Conservation (phyloP, 169 alveolate species). For the Plasmodium inui region DNA sequence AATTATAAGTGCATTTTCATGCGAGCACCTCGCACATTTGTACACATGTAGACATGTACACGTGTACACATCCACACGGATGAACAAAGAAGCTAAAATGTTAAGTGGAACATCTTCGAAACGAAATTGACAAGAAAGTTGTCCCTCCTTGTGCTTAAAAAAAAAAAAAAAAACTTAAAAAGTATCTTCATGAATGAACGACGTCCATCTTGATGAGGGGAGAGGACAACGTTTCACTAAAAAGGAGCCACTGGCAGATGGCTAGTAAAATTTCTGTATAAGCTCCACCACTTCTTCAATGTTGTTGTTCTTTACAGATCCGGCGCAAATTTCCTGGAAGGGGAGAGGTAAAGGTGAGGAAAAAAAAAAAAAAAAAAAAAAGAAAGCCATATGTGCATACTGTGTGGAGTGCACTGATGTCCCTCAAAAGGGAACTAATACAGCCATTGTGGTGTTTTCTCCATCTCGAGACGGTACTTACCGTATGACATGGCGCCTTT, state of each 20-base stretch:
- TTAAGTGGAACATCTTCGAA: not conserved
- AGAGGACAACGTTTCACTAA: not conserved
- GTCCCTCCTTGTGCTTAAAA: not conserved
- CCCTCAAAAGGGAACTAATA: not conserved
- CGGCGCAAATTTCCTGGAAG: slow-evolving; percentile 53
- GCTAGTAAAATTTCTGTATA: slow-evolving; percentile 29
- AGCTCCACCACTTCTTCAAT: slow-evolving; percentile 45
- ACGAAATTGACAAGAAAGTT: not conserved
- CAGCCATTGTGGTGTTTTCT: not conserved
- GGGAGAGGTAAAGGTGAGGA: not conserved
- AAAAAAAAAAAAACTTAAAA: not conserved
- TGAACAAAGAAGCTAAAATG: not conserved
- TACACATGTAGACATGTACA: not conserved
- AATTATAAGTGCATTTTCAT: not conserved
- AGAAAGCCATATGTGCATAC: not conserved
- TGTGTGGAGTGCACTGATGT: not conserved
- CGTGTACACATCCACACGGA: not conserved
- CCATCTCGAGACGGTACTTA: not conserved
- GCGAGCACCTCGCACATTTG: not conserved
- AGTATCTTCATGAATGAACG: not conserved
- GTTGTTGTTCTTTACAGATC: slow-evolving; percentile 38
- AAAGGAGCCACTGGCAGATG: not conserved
- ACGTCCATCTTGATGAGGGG: not conserved
- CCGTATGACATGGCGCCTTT: slow-evolving; percentile 59
- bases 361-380: not conserved